Base-by-base conservation (phyloP, 2,329 filamentous ascomycete genomes). In the Trichoderma endophyticum region DNA sequence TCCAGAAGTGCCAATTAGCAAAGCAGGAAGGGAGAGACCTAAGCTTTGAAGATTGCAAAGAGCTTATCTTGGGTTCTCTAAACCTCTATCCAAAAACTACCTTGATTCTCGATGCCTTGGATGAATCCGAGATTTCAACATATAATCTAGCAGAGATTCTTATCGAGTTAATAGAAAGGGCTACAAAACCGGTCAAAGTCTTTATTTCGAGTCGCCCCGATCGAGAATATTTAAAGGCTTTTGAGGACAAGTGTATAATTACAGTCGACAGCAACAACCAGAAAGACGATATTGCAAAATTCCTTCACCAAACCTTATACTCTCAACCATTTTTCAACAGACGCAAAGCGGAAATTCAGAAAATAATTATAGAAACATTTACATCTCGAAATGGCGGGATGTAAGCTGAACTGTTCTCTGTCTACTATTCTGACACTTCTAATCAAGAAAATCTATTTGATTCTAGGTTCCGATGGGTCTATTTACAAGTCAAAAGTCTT, bases 381-480 rank as follows among this genome's bases (percentile, higher is more conserved):
- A 18, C 12, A 24, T 48, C 48, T 11, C 26, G 32, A 21, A 69
- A 60, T 21, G 60, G 51, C 2, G 43, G 48, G 28, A 69, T 72
- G 65, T 65, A 59, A 69, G 71, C 39, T n/a, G 2, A n/a, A 51
- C 5, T 1, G 3, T 9, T 60, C 5, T 1, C 3, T 6, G 2
- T 21, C 28, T 43, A 18, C 4, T 59, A 3, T 9, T 34, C 11
- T 9, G 2, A 43, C 15, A n/a, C 39, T 1, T 43, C 15, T n/a
- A n/a, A 39, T n/a, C 28, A 57, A 7, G 12, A n/a, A 21, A 6
- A 12, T 4, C 3, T 30, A 18, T 21, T 6, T 11, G 12, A 72
- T 8, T 3, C 12, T 24, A 76, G 75, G 74, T 76, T 76, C 26
- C 75, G 74, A 60, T 76, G 75, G 75, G 74, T 74, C 30, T 56